phyloP scores from a whole-genome alignment of 2,329 filamentous ascomycete genomes.

The Pseudocercospora pini-densiflorae region DNA sequence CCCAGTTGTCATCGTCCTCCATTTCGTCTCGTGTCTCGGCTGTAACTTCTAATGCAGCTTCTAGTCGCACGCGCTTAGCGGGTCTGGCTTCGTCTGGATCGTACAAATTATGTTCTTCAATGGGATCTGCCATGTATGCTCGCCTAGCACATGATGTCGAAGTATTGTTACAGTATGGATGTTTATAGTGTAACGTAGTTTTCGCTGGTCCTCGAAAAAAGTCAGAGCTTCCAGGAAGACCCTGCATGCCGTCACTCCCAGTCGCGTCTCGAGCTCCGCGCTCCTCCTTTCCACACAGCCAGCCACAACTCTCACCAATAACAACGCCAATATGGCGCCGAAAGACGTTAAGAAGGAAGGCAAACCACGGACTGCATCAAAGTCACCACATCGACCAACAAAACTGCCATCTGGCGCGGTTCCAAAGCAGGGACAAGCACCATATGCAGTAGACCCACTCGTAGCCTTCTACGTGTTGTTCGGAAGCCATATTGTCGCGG shows the following conservation, averaged over 20 bases:
- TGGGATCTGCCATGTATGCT: conserved; percentile 3
- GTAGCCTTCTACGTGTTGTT: conserved; percentile 82
- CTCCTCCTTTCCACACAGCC: neutral
- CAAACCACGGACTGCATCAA: conserved; percentile 20
- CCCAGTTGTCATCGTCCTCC: conserved; percentile 37
- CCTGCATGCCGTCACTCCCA: too few relatives aligned
- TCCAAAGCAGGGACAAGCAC: neutral
- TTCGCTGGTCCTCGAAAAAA: neutral
- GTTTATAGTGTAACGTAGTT: too few relatives aligned
- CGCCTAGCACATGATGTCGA: conserved; percentile 2
- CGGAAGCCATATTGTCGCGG: conserved; percentile 73
- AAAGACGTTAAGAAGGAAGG: conserved; percentile 1
- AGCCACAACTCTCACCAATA: neutral
- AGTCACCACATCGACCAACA: conserved; percentile 28
- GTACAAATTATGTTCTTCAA: conserved; percentile 15
- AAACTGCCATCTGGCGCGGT: conserved; percentile 23
- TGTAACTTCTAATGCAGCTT: conserved; percentile 43
- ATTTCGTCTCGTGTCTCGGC: conserved; percentile 35
- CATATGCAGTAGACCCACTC: neutral
- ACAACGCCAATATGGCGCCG: conserved; percentile 17
- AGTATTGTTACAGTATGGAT: neutral
- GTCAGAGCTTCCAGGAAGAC: neutral
- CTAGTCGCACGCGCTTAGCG: conserved; percentile 48
- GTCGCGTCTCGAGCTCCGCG: too few relatives aligned
- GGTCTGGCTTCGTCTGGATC: conserved; percentile 38